Evolutionary conservation across 768 basidiomycete genomes (phyloP).

Genomic region (Amanita pallidorosea): DNA sequence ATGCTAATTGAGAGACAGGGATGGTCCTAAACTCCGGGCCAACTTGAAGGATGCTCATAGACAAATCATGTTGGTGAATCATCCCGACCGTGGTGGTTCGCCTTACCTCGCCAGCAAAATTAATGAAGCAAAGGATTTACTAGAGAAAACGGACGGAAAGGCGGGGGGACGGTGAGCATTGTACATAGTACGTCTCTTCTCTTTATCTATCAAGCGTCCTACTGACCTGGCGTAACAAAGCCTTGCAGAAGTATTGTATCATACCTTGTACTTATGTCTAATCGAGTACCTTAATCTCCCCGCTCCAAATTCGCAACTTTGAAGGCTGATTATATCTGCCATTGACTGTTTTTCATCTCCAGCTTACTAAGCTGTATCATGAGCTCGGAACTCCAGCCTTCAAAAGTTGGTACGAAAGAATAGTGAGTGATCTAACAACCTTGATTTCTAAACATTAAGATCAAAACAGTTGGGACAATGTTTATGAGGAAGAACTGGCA

Average conservation of each 20-base stretch:
- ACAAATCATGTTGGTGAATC: slow-evolving; percentile 95
- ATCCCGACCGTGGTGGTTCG: slow-evolving; percentile 97
- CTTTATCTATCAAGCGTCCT: neutral
- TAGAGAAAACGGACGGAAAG: slow-evolving; percentile 70
- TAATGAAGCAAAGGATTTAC: slow-evolving; percentile 91
- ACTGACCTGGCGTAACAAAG: neutral
- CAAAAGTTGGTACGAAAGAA: slow-evolving; percentile 69
- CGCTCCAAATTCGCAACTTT: neutral
- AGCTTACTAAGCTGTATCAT: slow-evolving; percentile 22
- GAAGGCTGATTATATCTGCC: neutral
- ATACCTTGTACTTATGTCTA: slow-evolving; percentile 5
- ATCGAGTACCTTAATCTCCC: neutral
- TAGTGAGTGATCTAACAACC: slow-evolving; percentile 38
- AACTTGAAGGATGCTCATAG: slow-evolving; percentile 93
- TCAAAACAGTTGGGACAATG: slow-evolving; percentile 60
- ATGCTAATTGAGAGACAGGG: slow-evolving; percentile 37
- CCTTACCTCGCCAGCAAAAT: slow-evolving; percentile 98
- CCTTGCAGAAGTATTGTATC: neutral
- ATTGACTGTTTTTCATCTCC: neutral
- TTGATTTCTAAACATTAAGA: neutral
- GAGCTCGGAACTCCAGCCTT: slow-evolving; percentile 47
- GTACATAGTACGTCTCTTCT: slow-evolving; percentile 5
- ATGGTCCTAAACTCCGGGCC: slow-evolving; percentile 63
- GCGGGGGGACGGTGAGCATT: slow-evolving; percentile 14
- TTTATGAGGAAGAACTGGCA: slow-evolving; percentile 58